Evolutionary conservation across 2,329 filamentous ascomycete genomes (phyloP).

Genomic region (Simplicillium aogashimaense): DNA sequence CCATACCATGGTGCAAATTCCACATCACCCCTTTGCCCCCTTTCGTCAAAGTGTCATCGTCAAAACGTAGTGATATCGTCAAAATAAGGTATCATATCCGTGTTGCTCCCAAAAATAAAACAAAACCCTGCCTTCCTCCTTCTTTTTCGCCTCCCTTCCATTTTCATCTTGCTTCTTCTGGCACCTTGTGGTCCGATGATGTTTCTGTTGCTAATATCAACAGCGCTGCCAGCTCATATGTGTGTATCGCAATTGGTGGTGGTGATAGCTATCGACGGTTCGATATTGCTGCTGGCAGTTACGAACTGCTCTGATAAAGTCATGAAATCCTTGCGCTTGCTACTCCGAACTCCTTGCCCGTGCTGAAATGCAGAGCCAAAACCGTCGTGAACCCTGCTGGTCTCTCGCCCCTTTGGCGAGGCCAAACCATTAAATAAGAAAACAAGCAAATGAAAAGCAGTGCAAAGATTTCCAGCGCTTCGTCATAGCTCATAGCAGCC

Average conservation of each 20-base stretch:
- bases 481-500: conserved; percentile 1
- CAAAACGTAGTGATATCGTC: conserved; percentile 22
- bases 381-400: neutral
- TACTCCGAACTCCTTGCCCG: no score
- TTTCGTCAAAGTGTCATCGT: conserved; percentile 10
- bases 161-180: no score
- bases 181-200: no score
- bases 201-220: no score
- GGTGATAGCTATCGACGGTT: no score
- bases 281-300: no score
- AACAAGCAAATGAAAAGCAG: neutral
- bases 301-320: no score
- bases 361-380: no score
- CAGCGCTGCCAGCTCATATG: no score
- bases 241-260: no score
- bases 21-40: conserved; percentile 15
- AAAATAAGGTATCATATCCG: conserved; percentile 23
- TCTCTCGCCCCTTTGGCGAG: no score
- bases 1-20: conserved; percentile 10
- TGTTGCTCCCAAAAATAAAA: conserved; percentile 15
- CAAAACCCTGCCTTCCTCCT: conserved; percentile 12
- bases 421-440: neutral
- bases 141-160: neutral
- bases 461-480: conserved; percentile 4
- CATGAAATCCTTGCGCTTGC: no score